phyloP scores from a whole-genome alignment of 2,329 filamentous ascomycete species.

The Microdochium nivale region DNA sequence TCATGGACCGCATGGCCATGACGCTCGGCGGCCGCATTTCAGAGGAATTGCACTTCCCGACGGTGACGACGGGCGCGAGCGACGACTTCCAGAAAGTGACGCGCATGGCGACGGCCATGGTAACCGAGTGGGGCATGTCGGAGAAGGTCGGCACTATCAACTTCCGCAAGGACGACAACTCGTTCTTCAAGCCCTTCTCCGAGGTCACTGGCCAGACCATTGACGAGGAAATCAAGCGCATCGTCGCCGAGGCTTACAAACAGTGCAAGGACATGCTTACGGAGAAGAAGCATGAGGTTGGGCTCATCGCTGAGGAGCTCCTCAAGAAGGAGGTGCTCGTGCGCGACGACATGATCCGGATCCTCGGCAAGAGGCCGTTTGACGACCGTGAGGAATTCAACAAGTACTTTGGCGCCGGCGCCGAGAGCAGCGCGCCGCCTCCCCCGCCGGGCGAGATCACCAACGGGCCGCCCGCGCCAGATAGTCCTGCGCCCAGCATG shows the following conservation, averaged over 20 bases:
- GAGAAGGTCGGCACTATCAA: slow-evolving; percentile 87
- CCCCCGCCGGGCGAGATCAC: slow-evolving; percentile 31
- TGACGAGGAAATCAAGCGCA: slow-evolving; percentile 81
- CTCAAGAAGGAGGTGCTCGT: slow-evolving; percentile 85
- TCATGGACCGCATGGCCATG: slow-evolving; percentile 99
- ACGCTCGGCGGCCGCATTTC: slow-evolving; percentile 91
- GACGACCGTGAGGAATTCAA: slow-evolving; percentile 81
- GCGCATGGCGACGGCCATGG: slow-evolving; percentile 91
- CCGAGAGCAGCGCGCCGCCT: slow-evolving; percentile 48
- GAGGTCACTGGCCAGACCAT: slow-evolving; percentile 90
- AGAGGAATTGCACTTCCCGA: slow-evolving; percentile 94
- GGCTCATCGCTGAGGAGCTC: slow-evolving; percentile 86
- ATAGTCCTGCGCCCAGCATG: slow-evolving; percentile 15
- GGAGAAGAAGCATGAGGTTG: slow-evolving; percentile 82
- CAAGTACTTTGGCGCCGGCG: slow-evolving; percentile 73
- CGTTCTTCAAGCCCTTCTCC: slow-evolving; percentile 89
- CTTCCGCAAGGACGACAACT: slow-evolving; percentile 76
- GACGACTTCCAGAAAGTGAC: slow-evolving; percentile 99
- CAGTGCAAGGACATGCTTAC: slow-evolving; percentile 77
- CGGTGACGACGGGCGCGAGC: slow-evolving; percentile 87
- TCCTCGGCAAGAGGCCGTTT: slow-evolving; percentile 78
- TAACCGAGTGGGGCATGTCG: slow-evolving; percentile 99
- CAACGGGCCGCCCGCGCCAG: slow-evolving; percentile 31
- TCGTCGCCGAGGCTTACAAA: slow-evolving; percentile 87
- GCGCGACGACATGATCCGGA: slow-evolving; percentile 83